These are phyloP conservation scores for Hygrocybe coccinea DNA, from an alignment of 768 basidiomycete species.

Conservation along the genomic window DNA sequence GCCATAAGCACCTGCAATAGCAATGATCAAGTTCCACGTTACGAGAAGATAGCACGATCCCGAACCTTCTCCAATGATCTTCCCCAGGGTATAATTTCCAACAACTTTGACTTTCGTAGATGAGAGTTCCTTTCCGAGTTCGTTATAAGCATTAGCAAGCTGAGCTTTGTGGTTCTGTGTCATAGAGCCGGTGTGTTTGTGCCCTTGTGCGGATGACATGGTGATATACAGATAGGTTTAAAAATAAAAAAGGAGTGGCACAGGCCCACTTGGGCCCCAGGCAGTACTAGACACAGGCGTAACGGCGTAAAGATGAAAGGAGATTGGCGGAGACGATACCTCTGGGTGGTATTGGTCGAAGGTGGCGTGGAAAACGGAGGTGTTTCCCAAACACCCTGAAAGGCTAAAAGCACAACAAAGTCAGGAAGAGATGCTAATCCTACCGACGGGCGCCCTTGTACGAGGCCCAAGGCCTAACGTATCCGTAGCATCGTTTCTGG, in stretches of 20 bases:
- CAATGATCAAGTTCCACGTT: not conserved
- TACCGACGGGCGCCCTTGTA: too few species aligned
- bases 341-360: not conserved
- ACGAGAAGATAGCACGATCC: conserved; percentile 10
- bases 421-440: too few species aligned
- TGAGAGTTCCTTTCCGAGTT: conserved; percentile 93
- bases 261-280: not conserved
- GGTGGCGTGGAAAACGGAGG: too few species aligned
- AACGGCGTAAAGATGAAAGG: not conserved
- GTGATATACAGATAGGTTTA: conserved; percentile 13
- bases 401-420: too few species aligned
- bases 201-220: conserved; percentile 50
- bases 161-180: conserved; percentile 79
- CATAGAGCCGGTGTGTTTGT: conserved; percentile 58
- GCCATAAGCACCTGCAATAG: conserved; percentile 76
- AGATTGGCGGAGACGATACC: not conserved
- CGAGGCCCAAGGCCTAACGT: too few species aligned
- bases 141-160: conserved; percentile 93
- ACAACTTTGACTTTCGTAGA: conserved; percentile 86
- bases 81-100: conserved; percentile 91
- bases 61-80: conserved; percentile 92
- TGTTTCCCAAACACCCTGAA: too few species aligned
- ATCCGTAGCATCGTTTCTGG: too few species aligned
- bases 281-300: not conserved
- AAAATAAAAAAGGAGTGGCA: not conserved